Conservation (phyloP, 345 rosid species). For the Eucalyptus sideroxylon region DNA sequence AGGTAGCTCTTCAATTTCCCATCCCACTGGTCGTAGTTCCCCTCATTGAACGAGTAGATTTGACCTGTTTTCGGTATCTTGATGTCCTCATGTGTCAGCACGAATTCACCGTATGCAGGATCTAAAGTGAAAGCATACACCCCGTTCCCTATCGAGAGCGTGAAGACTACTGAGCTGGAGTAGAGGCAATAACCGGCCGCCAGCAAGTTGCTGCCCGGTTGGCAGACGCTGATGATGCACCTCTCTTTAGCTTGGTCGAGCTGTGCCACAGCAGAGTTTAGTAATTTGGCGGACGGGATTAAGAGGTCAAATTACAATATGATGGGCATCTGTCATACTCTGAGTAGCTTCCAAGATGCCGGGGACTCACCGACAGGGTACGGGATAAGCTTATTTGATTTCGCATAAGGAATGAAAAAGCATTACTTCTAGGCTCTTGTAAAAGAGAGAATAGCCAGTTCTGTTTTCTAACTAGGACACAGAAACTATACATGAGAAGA, state of each 20-base stretch:
- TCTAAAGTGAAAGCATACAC: constrained; percentile 20
- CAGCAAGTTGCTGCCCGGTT: constrained; percentile 18
- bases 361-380: background rate
- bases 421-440: background rate
- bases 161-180: constrained; percentile 20
- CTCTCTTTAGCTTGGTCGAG: constrained; percentile 11
- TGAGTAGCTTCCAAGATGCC: background rate
- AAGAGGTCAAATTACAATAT: background rate
- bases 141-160: constrained; percentile 13
- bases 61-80: constrained; percentile 9
- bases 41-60: constrained; percentile 22
- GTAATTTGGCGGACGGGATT: background rate
- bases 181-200: constrained; percentile 25
- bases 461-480: background rate
- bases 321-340: background rate
- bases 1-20: constrained; percentile 19
- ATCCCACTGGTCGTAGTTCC: constrained; percentile 18
- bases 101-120: constrained; percentile 14
- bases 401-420: background rate
- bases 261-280: background rate
- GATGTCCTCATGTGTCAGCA: constrained; percentile 19
- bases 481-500: background rate
- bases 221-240: constrained; percentile 17
- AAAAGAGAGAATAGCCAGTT: background rate
- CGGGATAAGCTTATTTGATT: background rate